Evolutionary conservation across 768 basidiomycete genomes (phyloP), one percentile per base, ranked within the genome.

Genomic region (Phaeotremella skinneri): DNA sequence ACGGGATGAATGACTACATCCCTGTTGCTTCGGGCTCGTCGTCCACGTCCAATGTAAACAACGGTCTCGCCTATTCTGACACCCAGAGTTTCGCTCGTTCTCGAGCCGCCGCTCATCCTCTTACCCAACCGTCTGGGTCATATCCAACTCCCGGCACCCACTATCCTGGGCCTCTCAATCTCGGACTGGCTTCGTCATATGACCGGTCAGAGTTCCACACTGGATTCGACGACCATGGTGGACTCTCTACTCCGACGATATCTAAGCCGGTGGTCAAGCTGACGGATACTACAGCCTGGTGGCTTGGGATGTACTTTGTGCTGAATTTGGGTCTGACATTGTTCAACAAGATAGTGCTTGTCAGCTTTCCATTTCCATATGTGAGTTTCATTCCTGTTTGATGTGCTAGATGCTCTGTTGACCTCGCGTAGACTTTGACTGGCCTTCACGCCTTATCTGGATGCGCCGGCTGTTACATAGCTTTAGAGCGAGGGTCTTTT

Each of bases 351-450:
- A 82, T 84, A 34, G 86, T 98, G 17, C 85, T 99, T 61, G 86
- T 89, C 53, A 84, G 83, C 56, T 98, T 98, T 73, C 96, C 96
- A 0, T 98, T 90, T 69, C 93, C 94, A 2, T 98, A 97, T 63
- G 77, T 78, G 64, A 72, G 77, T 75, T 0, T 11, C 16, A 9
- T 14, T 9, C 4, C 17, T 4, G 11, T 48, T 31, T 20, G 32
- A 30, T 29, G 11, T 2, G 23, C 26, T 2, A 4, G 32, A 0
- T 21, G 43, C n/a, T 51, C 57, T 59, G 62, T 63, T 34, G 16
- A 14, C 9, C n/a, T 21, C 16, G 13, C 6, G 9, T 61, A 78
- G 81, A 89, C 91, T 1, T 82, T 99, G 23, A 97, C 94, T 1
- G 92, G 91, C 4, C 67, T 96, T 3, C 94, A 98, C 72, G 87